Base-by-base conservation (phyloP, 495 filamentous ascomycete species). In the Apodospora peruviana region DNA sequence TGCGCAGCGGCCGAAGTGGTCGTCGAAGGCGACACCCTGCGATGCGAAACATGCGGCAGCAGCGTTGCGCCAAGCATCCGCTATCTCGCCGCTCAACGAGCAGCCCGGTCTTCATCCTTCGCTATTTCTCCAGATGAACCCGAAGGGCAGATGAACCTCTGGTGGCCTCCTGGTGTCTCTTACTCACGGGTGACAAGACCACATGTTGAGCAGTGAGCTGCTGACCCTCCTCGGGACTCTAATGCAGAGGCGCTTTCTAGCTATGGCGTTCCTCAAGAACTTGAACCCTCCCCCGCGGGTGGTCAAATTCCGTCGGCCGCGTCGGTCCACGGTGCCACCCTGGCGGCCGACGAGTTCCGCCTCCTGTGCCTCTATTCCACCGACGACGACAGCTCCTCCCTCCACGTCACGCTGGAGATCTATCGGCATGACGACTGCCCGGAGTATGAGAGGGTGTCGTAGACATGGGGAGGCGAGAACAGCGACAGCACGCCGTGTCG, bases 381-480 rank as follows among this genome's bases (percentile, higher is more conserved):
- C 22, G 14, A 14, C 14, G 12, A 11, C 2, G 23, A 25, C 21
- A 43, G 4, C 18, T 16, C 22, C 32, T 53, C 51, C 20, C 21
- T 66, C 16, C 63, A 67, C 29, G 5, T 58, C 5, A 38, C 18
- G 4, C 40, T 67, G 19, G 47, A 62, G 23, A 54, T 45, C 9
- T 61, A 58, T 47, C 21, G 2, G 5, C 17, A 54, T 16, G 49
- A 54, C 36, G 27, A 58, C 23, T 56, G 44, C 35, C 61, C 64
- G 17, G 64, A 67, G 24, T 65, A 65, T 40, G 61, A 67, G 38
- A 54, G 53, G 1, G 48, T 55, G 14, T 65, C 56, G 1, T 61
- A 67, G 32, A 51, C 57, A 5, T 67, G 64, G 62, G 64, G 48
- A 1, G 57, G 56, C 21, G 62, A 67, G 34, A 52, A 61, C 5